phyloP scores from a whole-genome alignment of 768 basidiomycete species.

The Boletus rex-veris region DNA sequence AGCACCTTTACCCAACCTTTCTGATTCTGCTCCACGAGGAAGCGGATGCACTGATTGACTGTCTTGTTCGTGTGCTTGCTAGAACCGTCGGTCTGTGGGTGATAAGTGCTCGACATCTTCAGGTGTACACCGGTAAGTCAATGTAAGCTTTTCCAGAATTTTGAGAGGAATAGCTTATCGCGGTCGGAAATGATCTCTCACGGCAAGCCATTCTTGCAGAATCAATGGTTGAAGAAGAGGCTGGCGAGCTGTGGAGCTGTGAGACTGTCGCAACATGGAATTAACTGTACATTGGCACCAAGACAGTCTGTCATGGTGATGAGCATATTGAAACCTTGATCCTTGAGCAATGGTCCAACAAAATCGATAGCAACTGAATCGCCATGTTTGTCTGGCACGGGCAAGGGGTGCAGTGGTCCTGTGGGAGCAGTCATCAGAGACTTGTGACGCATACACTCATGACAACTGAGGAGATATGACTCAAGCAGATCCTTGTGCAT shows the following conservation, averaged over 20 bases:
- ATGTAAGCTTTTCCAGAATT: slow-evolving; percentile 25
- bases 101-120: slow-evolving; percentile 24
- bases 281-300: slow-evolving; percentile 17
- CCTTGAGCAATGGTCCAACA: neutral
- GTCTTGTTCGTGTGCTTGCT: slow-evolving; percentile 22
- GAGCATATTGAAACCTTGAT: slow-evolving; percentile 29
- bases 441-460: neutral
- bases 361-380: neutral
- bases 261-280: slow-evolving; percentile 6
- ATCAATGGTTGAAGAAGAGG: slow-evolving; percentile 16
- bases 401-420: neutral
- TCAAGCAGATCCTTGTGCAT: neutral
- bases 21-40: no score
- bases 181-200: slow-evolving; percentile 21
- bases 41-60: neutral
- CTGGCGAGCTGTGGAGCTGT: neutral
- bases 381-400: neutral
- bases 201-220: slow-evolving; percentile 13
- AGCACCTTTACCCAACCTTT: no score
- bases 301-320: slow-evolving; percentile 24
- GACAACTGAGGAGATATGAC: neutral
- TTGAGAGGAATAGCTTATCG: slow-evolving; percentile 24
- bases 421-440: neutral
- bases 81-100: slow-evolving; percentile 26
- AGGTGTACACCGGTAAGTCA: slow-evolving; percentile 9